Evolutionary conservation across 768 basidiomycete genomes (phyloP).

Genomic region (Pleurotus djamor): DNA sequence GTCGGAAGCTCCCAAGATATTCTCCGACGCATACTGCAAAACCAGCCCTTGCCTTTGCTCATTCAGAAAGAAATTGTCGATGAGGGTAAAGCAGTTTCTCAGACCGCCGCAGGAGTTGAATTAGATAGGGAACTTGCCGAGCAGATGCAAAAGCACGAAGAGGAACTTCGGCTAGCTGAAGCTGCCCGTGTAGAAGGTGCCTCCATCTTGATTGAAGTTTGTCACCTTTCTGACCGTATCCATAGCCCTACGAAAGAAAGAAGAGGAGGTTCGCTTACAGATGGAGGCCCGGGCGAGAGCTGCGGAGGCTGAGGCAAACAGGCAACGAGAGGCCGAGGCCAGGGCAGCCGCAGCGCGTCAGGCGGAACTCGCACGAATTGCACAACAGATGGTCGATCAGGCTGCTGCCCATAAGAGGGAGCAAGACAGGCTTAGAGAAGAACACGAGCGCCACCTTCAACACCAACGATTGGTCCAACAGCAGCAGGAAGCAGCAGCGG

Average conservation of each 20-base stretch:
- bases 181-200: neutral
- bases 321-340: neutral
- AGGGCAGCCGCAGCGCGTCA: neutral
- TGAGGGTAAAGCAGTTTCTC: slow-evolving; percentile 39
- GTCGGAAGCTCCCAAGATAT: neutral
- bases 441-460: neutral
- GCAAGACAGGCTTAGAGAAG: neutral
- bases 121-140: slow-evolving; percentile 42
- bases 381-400: neutral
- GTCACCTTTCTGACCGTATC: neutral
- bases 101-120: slow-evolving; percentile 56
- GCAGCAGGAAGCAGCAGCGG: neutral
- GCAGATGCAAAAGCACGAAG: slow-evolving; percentile 36
- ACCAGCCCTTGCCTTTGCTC: slow-evolving; percentile 38
- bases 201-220: neutral
- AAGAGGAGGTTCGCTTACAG: neutral
- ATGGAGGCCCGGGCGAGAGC: neutral
- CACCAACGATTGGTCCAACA: neutral
- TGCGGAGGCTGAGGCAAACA: neutral
- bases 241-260: neutral
- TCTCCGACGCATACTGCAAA: slow-evolving; percentile 30
- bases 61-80: slow-evolving; percentile 59
- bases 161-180: neutral
- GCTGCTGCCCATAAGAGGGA: neutral
- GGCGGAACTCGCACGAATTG: neutral